Evolutionary conservation across 768 basidiomycete genomes (phyloP), one percentile per base, ranked within the genome.

Genomic region (Amanita thiersii): DNA sequence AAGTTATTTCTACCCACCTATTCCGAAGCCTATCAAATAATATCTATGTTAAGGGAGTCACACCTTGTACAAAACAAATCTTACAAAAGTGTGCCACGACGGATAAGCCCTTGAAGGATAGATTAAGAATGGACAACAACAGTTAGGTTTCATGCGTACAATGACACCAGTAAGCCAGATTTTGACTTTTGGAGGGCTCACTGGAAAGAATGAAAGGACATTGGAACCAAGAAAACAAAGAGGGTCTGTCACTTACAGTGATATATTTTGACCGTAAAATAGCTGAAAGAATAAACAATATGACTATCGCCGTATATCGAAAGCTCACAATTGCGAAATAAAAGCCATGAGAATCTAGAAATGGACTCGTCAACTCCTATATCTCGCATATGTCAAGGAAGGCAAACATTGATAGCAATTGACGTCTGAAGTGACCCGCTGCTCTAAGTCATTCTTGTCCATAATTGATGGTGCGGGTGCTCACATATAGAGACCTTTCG

Each of bases 41-140:
- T 15, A 6, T 5, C 28, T 23, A 34, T 18, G 12, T 7, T 20
- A 12, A 21, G n/a, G 29, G 9, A 30, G 33, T 34, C 33, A 36
- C 35, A 20, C 40, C 18, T 12, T 9, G 11, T 18, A 5, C n/a
- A 20, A 3, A 21, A 14, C 40, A 18, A 12, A 4, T 14, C 67
- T 49, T 42, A 71, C 69, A 56, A 31, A 68, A 63, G 52, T 71
- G 68, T 8, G 60, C 60, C 36, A 67, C 8, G 21, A 71, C 65
- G 17, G 59, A 49, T 23, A 65, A 48, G 28, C 54, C 52, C 58
- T 60, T 14, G n/a, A 9, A 34, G 9, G 12, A 6, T 17, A 9
- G 3, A 11, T 26, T 37, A 25, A 19, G 23, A 9, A n/a, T 5
- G 24, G 23, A n/a, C 23, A 9, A 14, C 15, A 44, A 2, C 18